phyloP scores from a whole-genome alignment of 2,329 filamentous ascomycete species.

The Fusarium tupiense region DNA sequence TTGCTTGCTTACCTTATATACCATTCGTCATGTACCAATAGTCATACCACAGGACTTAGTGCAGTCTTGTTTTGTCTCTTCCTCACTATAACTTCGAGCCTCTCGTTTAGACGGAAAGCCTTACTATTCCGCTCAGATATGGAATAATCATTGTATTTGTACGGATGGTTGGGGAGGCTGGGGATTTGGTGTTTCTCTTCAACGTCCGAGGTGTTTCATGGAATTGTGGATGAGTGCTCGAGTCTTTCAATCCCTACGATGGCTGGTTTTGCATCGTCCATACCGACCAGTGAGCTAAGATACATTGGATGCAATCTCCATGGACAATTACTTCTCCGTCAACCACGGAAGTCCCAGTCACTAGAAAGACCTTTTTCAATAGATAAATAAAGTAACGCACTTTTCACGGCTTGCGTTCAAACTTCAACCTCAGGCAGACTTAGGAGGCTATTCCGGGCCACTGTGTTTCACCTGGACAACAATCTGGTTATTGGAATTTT shows the following conservation, averaged over 20 bases:
- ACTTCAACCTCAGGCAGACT: neutral
- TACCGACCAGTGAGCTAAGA: neutral
- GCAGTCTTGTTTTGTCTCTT: slow-evolving; percentile 16
- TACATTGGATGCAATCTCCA: slow-evolving; percentile 2
- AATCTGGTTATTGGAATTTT: slow-evolving; percentile 18
- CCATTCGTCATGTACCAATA: slow-evolving; percentile 40
- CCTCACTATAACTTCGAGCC: neutral
- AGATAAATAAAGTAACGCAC: slow-evolving; percentile 11
- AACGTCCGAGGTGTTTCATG: slow-evolving; percentile 2
- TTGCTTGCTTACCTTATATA: slow-evolving; percentile 24
- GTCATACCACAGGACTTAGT: slow-evolving; percentile 15
- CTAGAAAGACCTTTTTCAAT: slow-evolving; percentile 6
- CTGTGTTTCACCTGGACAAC: neutral
- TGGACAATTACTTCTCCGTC: neutral
- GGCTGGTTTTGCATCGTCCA: neutral
- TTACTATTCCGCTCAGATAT: neutral
- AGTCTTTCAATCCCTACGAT: neutral
- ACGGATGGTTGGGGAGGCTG: slow-evolving; percentile 6
- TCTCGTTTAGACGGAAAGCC: slow-evolving; percentile 16
- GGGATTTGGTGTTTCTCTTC: slow-evolving; percentile 10
- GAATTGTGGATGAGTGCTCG: neutral
- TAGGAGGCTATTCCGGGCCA: too few species aligned
- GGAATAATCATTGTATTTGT: slow-evolving; percentile 31
- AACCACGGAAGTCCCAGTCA: neutral
- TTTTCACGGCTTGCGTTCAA: neutral